These are phyloP conservation scores for Entomortierella parvispora DNA, from an alignment of 192 early-diverging fungal genomes.

Conservation along the genomic window DNA sequence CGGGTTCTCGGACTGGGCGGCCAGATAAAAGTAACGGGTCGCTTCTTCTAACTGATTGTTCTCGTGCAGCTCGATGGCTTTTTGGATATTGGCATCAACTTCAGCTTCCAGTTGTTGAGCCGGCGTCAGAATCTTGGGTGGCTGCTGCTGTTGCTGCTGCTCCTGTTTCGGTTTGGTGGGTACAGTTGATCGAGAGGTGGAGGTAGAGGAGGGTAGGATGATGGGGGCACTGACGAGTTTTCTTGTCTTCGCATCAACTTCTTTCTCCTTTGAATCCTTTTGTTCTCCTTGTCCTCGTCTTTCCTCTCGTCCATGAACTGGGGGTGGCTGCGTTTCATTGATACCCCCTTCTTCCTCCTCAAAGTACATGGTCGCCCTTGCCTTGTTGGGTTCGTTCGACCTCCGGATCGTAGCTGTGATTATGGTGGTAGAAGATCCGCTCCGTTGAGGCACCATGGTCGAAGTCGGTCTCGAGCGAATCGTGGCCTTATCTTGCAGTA, in stretches of 20 bases:
- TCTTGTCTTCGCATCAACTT: too few relatives aligned
- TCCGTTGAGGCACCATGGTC: not conserved
- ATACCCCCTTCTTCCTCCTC: not conserved
- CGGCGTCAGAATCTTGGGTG: conserved; percentile 15
- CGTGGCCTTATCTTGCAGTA: not conserved
- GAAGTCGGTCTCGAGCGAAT: not conserved
- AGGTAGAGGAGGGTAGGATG: too few relatives aligned
- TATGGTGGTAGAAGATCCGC: not conserved
- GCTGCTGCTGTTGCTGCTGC: not conserved
- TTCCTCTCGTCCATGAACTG: too few relatives aligned
- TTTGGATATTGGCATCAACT: conserved; percentile 70
- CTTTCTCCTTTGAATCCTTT: too few relatives aligned
- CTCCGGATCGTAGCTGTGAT: not conserved
- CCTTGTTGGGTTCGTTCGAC: not conserved
- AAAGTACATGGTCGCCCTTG: not conserved
- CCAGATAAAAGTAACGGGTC: conserved; percentile 73
- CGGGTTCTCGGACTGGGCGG: conserved; percentile 72
- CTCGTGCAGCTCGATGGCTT: conserved; percentile 78
- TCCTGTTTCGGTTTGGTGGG: too few relatives aligned
- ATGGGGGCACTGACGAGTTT: too few relatives aligned
- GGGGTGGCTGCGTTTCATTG: not conserved
- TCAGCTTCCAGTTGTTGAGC: conserved; percentile 52
- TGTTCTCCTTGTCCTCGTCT: not conserved
- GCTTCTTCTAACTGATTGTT: conserved; percentile 79
- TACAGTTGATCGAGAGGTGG: too few relatives aligned